phyloP scores from a whole-genome alignment of 257 asterid species.

The Avicennia marina region DNA sequence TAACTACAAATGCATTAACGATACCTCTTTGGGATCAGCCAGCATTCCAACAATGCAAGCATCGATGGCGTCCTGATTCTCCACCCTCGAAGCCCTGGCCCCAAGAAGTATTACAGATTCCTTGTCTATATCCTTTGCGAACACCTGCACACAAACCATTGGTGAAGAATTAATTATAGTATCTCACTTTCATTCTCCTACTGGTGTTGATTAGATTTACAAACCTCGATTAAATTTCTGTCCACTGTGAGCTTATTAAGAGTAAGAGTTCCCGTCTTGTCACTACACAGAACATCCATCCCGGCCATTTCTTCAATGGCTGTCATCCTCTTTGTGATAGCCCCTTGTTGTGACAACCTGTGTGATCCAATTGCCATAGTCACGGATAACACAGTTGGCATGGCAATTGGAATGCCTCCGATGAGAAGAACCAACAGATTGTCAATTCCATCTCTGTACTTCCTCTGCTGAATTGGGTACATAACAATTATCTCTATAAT shows the following conservation, averaged over 20 bases:
- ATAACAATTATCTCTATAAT: constrained; percentile 58
- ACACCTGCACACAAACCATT: constrained; percentile 33
- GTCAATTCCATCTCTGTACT: constrained; percentile 67
- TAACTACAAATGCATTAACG: too few species aligned
- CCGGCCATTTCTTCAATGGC: constrained; percentile 95
- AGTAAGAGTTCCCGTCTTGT: constrained; percentile 84
- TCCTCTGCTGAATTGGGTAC: constrained; percentile 70
- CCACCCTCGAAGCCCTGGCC: constrained; percentile 72
- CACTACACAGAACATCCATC: constrained; percentile 91
- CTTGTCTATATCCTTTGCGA: constrained; percentile 37
- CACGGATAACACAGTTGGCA: constrained; percentile 85
- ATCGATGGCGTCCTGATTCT: constrained; percentile 76
- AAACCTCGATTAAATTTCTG: constrained; percentile 53
- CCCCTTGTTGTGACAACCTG: constrained; percentile 75
- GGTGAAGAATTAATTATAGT: not conserved
- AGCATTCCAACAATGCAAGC: constrained; percentile 63
- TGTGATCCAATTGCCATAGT: constrained; percentile 95
- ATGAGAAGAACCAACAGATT: constrained; percentile 69
- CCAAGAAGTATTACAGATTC: constrained; percentile 40
- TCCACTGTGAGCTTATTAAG: constrained; percentile 78
- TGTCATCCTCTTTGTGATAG: constrained; percentile 90
- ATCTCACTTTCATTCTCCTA: too few species aligned
- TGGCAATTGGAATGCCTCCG: constrained; percentile 91
- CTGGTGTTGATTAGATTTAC: not conserved
- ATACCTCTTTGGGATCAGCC: constrained; percentile 56